phyloP scores from a whole-genome alignment of 169 alveolate species.

The Plasmodium fragile region DNA sequence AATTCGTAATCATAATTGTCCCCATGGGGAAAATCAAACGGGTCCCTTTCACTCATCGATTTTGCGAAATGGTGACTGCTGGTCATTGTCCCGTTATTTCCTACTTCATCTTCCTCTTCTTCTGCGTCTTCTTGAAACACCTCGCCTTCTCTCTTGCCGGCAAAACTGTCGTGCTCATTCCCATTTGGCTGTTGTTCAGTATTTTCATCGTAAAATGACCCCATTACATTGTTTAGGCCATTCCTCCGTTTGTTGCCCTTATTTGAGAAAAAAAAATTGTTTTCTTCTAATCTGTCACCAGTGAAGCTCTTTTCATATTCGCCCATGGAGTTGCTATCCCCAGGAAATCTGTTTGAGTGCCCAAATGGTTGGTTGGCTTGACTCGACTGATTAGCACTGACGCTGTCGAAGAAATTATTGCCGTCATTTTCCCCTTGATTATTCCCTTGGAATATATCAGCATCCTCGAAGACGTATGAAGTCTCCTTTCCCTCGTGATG shows the following conservation, averaged over 20 bases:
- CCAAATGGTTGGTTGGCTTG: constrained; percentile 16
- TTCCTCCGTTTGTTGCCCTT: constrained; percentile 10
- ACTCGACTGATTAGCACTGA: neutral
- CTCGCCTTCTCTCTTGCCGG: neutral
- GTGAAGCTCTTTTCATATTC: neutral
- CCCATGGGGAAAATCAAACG: neutral
- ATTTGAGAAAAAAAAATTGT: constrained; percentile 8
- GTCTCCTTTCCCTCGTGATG: neutral
- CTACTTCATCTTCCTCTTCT: neutral
- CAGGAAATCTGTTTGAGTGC: neutral
- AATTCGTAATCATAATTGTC: neutral
- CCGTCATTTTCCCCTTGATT: neutral
- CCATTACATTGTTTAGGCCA: neutral
- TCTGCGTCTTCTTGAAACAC: neutral
- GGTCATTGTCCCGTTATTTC: neutral
- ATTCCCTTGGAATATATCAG: neutral
- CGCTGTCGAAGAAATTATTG: constrained; percentile 22
- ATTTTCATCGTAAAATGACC: neutral
- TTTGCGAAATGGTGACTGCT: neutral
- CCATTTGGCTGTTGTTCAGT: constrained; percentile 7
- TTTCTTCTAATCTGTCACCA: neutral
- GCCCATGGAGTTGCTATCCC: neutral
- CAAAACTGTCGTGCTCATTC: neutral
- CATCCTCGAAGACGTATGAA: neutral
- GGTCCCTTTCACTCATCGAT: neutral